Conservation (phyloP, 768 basidiomycete species). For the Kwoniella mangroviensis region DNA sequence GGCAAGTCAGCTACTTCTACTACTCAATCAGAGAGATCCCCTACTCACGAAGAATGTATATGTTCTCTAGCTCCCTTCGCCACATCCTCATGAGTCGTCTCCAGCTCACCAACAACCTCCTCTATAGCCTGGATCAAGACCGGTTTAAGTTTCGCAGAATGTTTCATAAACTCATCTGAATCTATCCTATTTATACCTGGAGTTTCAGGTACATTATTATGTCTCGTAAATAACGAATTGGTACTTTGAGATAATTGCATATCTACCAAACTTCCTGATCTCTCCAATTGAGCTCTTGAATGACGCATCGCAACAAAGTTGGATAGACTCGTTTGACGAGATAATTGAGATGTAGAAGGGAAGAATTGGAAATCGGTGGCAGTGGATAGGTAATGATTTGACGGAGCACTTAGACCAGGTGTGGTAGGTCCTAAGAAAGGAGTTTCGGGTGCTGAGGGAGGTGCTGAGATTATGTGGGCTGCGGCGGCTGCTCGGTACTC, state of each 20-base stretch:
- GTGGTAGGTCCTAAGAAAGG: slow-evolving; percentile 52
- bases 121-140: slow-evolving; percentile 96
- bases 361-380: slow-evolving; percentile 30
- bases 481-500: slow-evolving; percentile 83
- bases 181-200: slow-evolving; percentile 25
- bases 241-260: slow-evolving; percentile 24
- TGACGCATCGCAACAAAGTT: slow-evolving; percentile 57
- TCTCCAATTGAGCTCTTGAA: slow-evolving; percentile 52
- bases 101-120: slow-evolving; percentile 92
- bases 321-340: slow-evolving; percentile 41
- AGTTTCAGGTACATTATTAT: slow-evolving; percentile 14
- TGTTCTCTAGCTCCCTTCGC: slow-evolving; percentile 93
- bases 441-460: slow-evolving; percentile 47
- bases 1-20: not conserved
- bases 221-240: slow-evolving; percentile 30
- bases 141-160: slow-evolving; percentile 69
- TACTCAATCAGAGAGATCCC: not conserved
- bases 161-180: slow-evolving; percentile 55
- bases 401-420: slow-evolving; percentile 52
- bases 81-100: slow-evolving; percentile 92
- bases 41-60: slow-evolving; percentile 91
- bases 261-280: slow-evolving; percentile 42
- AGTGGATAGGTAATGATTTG: slow-evolving; percentile 46
- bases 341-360: slow-evolving; percentile 19
- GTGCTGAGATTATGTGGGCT: slow-evolving; percentile 57